These are phyloP conservation scores for Coccomyxa sp. DNA, from an alignment of 139 green algal genomes.

Conservation along the genomic window DNA sequence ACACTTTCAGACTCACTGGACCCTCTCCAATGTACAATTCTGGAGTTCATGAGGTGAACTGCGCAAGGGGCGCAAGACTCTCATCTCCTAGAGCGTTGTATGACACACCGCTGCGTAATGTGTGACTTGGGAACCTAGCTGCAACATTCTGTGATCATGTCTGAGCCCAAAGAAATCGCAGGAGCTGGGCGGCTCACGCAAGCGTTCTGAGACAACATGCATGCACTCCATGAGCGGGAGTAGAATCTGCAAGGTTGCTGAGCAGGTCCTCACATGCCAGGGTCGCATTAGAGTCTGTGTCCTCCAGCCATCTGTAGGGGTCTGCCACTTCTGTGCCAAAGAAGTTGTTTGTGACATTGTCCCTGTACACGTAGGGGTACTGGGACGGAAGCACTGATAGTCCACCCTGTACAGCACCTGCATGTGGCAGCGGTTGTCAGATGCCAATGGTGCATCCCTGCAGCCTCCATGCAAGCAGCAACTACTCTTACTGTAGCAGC, in stretches of 20 bases:
- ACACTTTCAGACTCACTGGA: not conserved
- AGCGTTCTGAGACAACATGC: not conserved
- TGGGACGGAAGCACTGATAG: too few species aligned
- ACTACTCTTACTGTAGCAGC: too few species aligned
- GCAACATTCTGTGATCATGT: too few species aligned
- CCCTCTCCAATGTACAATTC: too few species aligned
- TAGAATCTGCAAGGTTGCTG: not conserved
- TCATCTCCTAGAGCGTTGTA: too few species aligned
- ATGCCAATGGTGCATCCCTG: too few species aligned
- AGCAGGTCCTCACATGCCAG: constrained; percentile 39
- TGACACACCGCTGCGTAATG: too few species aligned
- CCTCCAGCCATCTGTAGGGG: constrained; percentile 76
- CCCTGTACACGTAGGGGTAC: constrained; percentile 39
- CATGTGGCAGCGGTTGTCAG: too few species aligned
- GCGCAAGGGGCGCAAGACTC: too few species aligned
- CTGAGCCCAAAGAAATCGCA: not conserved
- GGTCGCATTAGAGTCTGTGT: constrained; percentile 75
- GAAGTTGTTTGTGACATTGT: constrained; percentile 58
- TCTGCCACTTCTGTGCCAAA: constrained; percentile 63
- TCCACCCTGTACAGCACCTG: not conserved
- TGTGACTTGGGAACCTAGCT: too few species aligned
- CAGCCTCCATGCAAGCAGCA: too few species aligned
- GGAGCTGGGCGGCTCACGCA: not conserved
- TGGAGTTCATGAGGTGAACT: too few species aligned
- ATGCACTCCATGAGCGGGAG: not conserved